Base-by-base conservation (phyloP, 2,329 filamentous ascomycete genomes). In the Pezicula carpinea region DNA sequence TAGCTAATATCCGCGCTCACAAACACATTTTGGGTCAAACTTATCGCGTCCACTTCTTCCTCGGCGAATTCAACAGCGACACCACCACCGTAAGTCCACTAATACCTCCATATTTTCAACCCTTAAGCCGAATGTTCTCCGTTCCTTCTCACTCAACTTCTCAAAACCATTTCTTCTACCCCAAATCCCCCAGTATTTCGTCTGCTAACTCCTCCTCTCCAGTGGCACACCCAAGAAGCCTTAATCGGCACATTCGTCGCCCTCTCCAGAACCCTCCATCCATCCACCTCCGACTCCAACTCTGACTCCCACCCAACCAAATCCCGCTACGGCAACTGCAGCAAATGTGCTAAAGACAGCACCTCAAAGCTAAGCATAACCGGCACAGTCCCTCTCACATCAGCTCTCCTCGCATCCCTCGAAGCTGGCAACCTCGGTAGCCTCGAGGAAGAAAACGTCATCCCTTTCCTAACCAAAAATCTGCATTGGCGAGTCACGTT, bases 201-300 rank as follows among this genome's bases (percentile, higher is more conserved):
- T n/a, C n/a, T n/a, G n/a, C 23, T 26, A 26, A 26, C 23, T 8
- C 11, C 23, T 6, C 7, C 6, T 8, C 23, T 26, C 23, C 40
- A 51, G 17, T 66, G 69, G 65, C 54, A 64, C 5, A 65, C 62
- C 1, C 66, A 68, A 46, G 56, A 60, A 19, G 68, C 69, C 40
- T 67, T 69, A 26, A 62, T 73, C 18, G 68, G 69, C 23, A 67
- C 67, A 32, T 61, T 69, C 29, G 57, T 62, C 2, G 59, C 66
- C 10, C 64, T 71, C 11, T 18, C 38, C 10, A 8, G 18, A 7
- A 40, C 18, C 3, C 21, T 26, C 10, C 11, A 21, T 17, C n/a
- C n/a, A n/a, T n/a, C n/a, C n/a, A n/a, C n/a, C n/a, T n/a, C n/a
- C n/a, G 4, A 4, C 7, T 2, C 23, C 23, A 26, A 26, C 23